Evolutionary conservation across 257 asterid species (phyloP).

Genomic region (Solanum virginianum): DNA sequence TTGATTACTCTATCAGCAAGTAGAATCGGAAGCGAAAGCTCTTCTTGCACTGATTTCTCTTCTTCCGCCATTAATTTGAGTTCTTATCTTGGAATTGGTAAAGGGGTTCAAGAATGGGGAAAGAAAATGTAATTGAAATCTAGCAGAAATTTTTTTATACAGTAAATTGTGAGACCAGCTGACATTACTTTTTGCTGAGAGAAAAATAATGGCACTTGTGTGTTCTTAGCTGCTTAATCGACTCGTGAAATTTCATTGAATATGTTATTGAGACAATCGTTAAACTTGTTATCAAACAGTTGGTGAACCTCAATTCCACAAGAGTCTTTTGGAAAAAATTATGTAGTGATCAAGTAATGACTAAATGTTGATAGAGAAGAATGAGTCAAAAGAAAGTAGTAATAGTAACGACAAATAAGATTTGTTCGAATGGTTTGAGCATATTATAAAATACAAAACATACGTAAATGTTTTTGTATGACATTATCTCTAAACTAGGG

Average conservation of each 20-base stretch:
- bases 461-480: too few species aligned
- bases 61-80: neutral
- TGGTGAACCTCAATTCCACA: neutral
- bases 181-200: neutral
- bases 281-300: neutral
- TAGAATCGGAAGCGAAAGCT: constrained; percentile 29
- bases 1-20: constrained; percentile 29
- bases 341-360: neutral
- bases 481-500: neutral
- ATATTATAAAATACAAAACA: too few species aligned
- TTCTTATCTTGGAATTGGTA: neutral
- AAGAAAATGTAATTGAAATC: neutral
- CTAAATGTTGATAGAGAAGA: neutral
- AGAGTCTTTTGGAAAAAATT: neutral
- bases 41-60: constrained; percentile 38
- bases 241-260: too few species aligned
- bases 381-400: neutral
- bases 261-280: too few species aligned
- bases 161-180: neutral
- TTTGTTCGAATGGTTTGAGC: neutral
- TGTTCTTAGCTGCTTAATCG: neutral
- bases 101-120: neutral
- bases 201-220: neutral
- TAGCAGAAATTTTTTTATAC: neutral
- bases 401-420: neutral